A percentile compares a stretch with the other conserved stretches of the same genome.
These are phyloP conservation scores for Themeda triandra DNA, from an alignment of 176 grass and related monocot species.

Conservation along the genomic window DNA sequence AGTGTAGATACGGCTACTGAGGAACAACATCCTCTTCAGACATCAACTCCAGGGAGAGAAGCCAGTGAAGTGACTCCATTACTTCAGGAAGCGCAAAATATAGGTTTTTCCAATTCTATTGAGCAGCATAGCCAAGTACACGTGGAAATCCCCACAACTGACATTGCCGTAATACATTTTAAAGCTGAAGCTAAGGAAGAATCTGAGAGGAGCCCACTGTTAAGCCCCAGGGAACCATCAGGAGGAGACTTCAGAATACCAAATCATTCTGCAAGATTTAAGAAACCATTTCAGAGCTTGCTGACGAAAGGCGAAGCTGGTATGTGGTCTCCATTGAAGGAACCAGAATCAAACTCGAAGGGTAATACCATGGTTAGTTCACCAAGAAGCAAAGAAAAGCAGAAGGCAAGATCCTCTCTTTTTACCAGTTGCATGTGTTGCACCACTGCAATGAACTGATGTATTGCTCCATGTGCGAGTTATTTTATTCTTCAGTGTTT, in stretches of 20 bases:
- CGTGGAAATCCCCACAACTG: neutral
- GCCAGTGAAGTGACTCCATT: slow-evolving; percentile 28
- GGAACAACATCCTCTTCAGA: slow-evolving; percentile 16
- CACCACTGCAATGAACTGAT: slow-evolving; percentile 32
- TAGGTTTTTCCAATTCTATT: slow-evolving; percentile 10
- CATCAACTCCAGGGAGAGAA: slow-evolving; percentile 8
- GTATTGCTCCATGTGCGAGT: neutral
- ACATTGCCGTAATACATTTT: neutral
- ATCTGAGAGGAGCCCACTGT: slow-evolving; percentile 29
- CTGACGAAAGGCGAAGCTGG: slow-evolving; percentile 16
- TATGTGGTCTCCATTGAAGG: slow-evolving; percentile 22
- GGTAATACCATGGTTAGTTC: slow-evolving; percentile 11
- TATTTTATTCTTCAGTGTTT: slow-evolving; percentile 21
- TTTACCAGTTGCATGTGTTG: slow-evolving; percentile 47
- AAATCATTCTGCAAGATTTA: slow-evolving; percentile 32
- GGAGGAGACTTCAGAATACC: slow-evolving; percentile 10
- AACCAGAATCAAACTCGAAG: slow-evolving; percentile 4
- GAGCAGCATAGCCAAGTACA: slow-evolving; percentile 9
- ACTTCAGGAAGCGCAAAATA: slow-evolving; percentile 5
- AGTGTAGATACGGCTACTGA: slow-evolving; percentile 5
- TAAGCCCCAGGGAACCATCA: slow-evolving; percentile 35
- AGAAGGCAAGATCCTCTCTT: slow-evolving; percentile 32
- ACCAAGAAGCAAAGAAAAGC: slow-evolving; percentile 39
- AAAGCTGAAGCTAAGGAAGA: slow-evolving; percentile 26
- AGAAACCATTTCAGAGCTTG: slow-evolving; percentile 40